phyloP scores from a whole-genome alignment of 1,139 yeast genomes.

The Magnusiomyces clavatus region DNA sequence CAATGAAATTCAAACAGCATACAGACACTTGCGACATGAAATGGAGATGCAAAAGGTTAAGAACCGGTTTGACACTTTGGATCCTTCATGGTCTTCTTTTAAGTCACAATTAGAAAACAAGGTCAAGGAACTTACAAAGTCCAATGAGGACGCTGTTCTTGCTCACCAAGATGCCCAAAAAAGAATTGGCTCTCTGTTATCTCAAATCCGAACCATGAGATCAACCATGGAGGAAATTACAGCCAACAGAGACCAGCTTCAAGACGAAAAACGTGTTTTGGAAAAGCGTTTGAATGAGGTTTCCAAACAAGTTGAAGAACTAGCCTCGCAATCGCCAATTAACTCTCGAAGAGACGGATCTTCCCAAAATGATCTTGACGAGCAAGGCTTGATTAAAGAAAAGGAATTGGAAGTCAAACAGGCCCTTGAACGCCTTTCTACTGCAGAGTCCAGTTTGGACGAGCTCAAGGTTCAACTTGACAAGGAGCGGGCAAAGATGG shows the following conservation, averaged over 20 bases:
- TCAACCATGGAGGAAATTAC: constrained; percentile 32
- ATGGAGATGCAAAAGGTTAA: constrained; percentile 36
- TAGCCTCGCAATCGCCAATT: constrained; percentile 16
- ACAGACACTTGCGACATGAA: constrained; percentile 54
- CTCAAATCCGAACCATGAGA: constrained; percentile 31
- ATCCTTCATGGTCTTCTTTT: constrained; percentile 34
- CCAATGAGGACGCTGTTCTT: constrained; percentile 38
- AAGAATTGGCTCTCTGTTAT: constrained; percentile 28
- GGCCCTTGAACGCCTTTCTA: constrained; percentile 10
- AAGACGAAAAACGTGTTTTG: constrained; percentile 31
- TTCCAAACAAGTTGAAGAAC: constrained; percentile 25
- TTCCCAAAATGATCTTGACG: constrained; percentile 9
- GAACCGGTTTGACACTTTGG: constrained; percentile 14
- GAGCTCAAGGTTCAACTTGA: constrained; percentile 20
- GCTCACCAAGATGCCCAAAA: constrained; percentile 35
- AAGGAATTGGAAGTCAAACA: constrained; percentile 4
- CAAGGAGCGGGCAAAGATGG: constrained; percentile 25
- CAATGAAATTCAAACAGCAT: constrained; percentile 49
- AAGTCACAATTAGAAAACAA: constrained; percentile 47
- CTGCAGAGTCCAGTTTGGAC: constrained; percentile 10
- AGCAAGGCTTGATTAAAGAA: constrained; percentile 16
- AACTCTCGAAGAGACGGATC: no score
- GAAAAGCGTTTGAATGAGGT: constrained; percentile 31
- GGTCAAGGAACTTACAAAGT: constrained; percentile 42
- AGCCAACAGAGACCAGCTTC: constrained; percentile 32